Conservation (phyloP, 345 rosid species). For the Acer yangbiense region DNA sequence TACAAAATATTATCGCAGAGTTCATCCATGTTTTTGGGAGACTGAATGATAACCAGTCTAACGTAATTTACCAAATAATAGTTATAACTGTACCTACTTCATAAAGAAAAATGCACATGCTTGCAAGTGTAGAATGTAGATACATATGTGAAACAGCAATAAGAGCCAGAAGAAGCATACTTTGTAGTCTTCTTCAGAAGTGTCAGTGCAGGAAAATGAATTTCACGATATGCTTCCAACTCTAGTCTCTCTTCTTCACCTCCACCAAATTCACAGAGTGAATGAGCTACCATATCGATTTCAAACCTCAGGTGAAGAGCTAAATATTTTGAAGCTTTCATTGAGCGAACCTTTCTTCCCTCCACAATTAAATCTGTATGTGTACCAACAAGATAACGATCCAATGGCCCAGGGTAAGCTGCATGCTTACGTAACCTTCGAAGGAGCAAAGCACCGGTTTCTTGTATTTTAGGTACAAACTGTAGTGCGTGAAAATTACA, state of each 20-base stretch:
- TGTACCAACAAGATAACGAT: conserved; percentile 73
- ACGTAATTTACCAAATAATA: no score
- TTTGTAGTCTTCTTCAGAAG: conserved; percentile 56
- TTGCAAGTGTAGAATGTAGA: not conserved
- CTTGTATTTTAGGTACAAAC: conserved; percentile 86
- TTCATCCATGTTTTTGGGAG: no score
- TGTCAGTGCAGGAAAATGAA: conserved; percentile 82
- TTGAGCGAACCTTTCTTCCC: conserved; percentile 35
- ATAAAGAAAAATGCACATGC: not conserved
- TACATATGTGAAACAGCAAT: not conserved
- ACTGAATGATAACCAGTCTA: no score
- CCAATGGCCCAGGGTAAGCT: conserved; percentile 60
- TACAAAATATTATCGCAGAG: no score
- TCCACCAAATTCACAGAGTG: conserved; percentile 91
- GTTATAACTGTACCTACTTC: no score
- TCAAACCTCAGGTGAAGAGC: conserved; percentile 91
- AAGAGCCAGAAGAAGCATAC: conserved; percentile 37
- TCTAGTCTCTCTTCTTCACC: conserved; percentile 75
- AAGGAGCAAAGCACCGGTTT: conserved; percentile 76
- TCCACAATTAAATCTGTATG: conserved; percentile 49
- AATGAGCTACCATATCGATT: conserved; percentile 98
- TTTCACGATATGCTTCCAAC: conserved; percentile 81
- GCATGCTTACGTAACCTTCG: conserved; percentile 61
- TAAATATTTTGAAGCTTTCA: conserved; percentile 71
- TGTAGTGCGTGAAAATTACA: conserved; percentile 89